Conservation (phyloP, 768 basidiomycete genomes). For the Dentipellis sp. region DNA sequence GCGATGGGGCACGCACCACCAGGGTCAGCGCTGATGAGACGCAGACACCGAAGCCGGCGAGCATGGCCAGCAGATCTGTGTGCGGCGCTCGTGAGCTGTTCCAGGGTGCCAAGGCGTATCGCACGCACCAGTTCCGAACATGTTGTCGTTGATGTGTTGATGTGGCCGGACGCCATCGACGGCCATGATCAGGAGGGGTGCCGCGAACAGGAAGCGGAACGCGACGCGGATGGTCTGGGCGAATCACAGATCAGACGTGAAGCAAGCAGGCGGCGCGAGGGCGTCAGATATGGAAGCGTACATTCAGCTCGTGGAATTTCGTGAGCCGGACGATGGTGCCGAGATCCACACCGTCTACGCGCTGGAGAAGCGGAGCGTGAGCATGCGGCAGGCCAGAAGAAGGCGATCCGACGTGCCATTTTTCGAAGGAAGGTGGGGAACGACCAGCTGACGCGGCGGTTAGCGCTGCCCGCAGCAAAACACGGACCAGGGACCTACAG, state of each 20-base stretch:
- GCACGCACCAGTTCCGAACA: slow-evolving; percentile 25
- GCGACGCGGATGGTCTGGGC: slow-evolving; percentile 56
- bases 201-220: slow-evolving; percentile 65
- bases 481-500: slow-evolving; percentile 33
- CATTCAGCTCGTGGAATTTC: slow-evolving; percentile 78
- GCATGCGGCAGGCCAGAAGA: neutral
- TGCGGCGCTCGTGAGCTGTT: neutral
- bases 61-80: slow-evolving; percentile 10
- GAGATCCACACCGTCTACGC: slow-evolving; percentile 51
- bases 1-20: neutral
- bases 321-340: slow-evolving; percentile 61
- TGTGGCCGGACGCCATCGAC: slow-evolving; percentile 59
- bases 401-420: slow-evolving; percentile 34
- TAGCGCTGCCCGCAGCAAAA: slow-evolving; percentile 2
- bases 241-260: neutral
- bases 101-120: neutral
- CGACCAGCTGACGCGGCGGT: slow-evolving; percentile 32
- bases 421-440: slow-evolving; percentile 59
- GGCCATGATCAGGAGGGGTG: slow-evolving; percentile 57
- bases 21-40: slow-evolving; percentile 14
- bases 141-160: slow-evolving; percentile 53
- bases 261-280: no score
- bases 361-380: slow-evolving; percentile 27
- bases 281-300: slow-evolving; percentile 25
- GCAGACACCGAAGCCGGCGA: slow-evolving; percentile 7